Conservation (phyloP, 805 yeast genomes). For the Wickerhamiella hasegawae region DNA sequence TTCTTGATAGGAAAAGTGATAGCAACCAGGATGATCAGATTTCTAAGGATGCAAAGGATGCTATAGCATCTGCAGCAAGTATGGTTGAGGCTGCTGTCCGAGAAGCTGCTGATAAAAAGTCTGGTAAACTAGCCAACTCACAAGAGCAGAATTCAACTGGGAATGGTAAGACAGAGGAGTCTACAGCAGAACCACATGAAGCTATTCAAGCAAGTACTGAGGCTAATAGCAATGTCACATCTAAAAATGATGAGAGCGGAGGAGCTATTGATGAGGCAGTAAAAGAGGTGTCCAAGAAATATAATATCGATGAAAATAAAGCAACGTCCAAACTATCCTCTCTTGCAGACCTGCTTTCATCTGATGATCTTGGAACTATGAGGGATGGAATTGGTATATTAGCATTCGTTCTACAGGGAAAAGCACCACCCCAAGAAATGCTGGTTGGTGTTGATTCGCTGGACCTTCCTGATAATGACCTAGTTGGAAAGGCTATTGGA, state of each 20-base stretch:
- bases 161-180: neutral
- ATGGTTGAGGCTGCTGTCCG: too few relatives aligned
- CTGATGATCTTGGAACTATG: constrained; percentile 9
- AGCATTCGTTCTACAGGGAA: constrained; percentile 8
- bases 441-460: constrained; percentile 8
- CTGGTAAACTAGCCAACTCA: too few relatives aligned
- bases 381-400: constrained; percentile 10
- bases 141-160: too few relatives aligned
- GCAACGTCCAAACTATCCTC: constrained; percentile 14
- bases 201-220: too few relatives aligned
- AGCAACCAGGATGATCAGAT: too few relatives aligned
- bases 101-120: too few relatives aligned
- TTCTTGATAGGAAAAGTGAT: too few relatives aligned
- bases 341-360: constrained; percentile 9
- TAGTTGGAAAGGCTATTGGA: constrained; percentile 9
- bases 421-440: constrained; percentile 8
- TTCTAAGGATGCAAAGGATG: too few relatives aligned
- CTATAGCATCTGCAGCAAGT: too few relatives aligned
- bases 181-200: too few relatives aligned
- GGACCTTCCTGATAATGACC: constrained; percentile 11
- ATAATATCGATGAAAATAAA: constrained; percentile 1
- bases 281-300: constrained; percentile 1
- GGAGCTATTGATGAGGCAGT: constrained; percentile 4
- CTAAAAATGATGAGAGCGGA: neutral
- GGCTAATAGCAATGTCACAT: neutral